Conservation (phyloP, 2,329 filamentous ascomycete species). For the Penicillium fuscoglaucum region DNA sequence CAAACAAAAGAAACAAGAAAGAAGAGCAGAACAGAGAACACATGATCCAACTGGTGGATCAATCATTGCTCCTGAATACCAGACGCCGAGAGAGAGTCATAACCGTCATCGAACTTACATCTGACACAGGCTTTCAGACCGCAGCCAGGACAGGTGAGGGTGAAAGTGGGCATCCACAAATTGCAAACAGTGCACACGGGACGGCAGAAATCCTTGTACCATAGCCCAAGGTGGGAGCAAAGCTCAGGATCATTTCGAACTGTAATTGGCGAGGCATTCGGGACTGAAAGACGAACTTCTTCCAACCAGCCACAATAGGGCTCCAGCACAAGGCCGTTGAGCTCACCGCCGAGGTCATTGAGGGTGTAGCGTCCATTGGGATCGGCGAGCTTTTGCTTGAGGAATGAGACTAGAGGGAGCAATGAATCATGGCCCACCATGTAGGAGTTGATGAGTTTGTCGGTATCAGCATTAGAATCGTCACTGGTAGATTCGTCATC, state of each 20-base stretch:
- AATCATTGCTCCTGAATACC: not conserved
- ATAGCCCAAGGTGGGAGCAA: conserved; percentile 32
- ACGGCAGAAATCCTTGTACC: conserved; percentile 27
- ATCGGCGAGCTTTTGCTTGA: conserved; percentile 28
- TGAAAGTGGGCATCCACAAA: conserved; percentile 32
- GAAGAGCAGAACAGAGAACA: not conserved
- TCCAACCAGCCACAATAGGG: conserved; percentile 30
- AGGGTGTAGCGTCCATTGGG: conserved; percentile 23
- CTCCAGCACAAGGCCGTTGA: conserved; percentile 32
- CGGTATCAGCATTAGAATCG: not conserved
- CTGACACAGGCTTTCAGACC: conserved; percentile 30
- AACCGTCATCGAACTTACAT: conserved; percentile 30
- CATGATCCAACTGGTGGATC: not conserved
- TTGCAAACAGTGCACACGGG: conserved; percentile 30
- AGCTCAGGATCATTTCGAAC: not conserved
- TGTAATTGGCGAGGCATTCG: conserved; percentile 11
- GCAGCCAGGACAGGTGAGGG: conserved; percentile 32
- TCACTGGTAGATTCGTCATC: not conserved
- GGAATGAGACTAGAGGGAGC: conserved; percentile 26
- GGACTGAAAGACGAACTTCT: conserved; percentile 19
- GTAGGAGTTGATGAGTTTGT: not conserved
- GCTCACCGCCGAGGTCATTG: conserved; percentile 28
- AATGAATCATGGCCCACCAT: conserved; percentile 6
- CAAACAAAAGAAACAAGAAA: not conserved
- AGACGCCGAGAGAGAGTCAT: not conserved